These are phyloP conservation scores for Fusarium setosum DNA, from an alignment of 2,329 filamentous ascomycete species.

Conservation along the genomic window DNA sequence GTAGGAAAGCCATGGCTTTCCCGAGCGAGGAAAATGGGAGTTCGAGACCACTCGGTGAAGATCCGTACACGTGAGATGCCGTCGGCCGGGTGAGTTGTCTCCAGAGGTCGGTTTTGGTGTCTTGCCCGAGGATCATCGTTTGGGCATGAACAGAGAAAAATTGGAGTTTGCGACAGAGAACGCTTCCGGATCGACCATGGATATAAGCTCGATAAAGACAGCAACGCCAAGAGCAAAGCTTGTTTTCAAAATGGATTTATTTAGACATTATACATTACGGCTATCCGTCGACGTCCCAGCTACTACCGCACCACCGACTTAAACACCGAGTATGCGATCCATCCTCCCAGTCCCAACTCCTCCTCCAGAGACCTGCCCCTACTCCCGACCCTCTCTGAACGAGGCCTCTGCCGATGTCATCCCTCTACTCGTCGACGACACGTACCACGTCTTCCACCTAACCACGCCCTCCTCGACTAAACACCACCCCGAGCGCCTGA, in stretches of 20 bases:
- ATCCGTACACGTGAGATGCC: constrained; percentile 34
- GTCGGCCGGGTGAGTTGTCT: constrained; percentile 16
- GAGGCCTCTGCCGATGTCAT: constrained; percentile 51
- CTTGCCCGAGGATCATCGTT: neutral
- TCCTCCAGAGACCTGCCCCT: constrained; percentile 41
- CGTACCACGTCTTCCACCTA: constrained; percentile 52
- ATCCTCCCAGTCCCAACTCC: constrained; percentile 36
- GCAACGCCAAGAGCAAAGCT: neutral
- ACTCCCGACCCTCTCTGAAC: constrained; percentile 41
- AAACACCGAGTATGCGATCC: constrained; percentile 25
- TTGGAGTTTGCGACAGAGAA: neutral
- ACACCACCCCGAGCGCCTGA: constrained; percentile 48
- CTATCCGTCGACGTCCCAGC: too few species aligned
- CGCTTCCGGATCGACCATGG: neutral
- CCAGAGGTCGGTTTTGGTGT: constrained; percentile 8
- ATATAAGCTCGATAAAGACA: neutral
- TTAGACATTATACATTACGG: constrained; percentile 3
- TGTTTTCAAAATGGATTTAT: constrained; percentile 24
- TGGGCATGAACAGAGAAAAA: constrained; percentile 3
- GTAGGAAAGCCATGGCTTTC: too few species aligned
- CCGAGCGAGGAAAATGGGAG: too few species aligned
- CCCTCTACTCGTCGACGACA: constrained; percentile 49
- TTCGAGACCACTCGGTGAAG: too few species aligned
- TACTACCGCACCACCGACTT: neutral
- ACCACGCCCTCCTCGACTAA: constrained; percentile 45